Conservation (phyloP, 225 moss, liverwort and hornwort species). For the Anthoceros angustus region DNA sequence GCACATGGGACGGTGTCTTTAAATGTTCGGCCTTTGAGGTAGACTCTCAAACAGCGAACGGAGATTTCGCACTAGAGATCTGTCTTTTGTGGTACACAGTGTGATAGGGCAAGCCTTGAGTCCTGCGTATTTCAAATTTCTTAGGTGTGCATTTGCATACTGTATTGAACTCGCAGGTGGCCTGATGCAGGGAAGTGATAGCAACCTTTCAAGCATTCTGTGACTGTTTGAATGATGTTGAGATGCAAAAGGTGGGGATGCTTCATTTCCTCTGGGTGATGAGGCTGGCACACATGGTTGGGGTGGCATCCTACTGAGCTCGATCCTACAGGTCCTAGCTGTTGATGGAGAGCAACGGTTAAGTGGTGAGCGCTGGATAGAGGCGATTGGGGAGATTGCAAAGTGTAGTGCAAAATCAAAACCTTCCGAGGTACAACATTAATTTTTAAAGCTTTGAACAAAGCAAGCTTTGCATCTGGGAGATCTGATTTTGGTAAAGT, state of each 20-base stretch:
- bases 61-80: slow-evolving; percentile 7
- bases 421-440: slow-evolving; percentile 55
- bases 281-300: slow-evolving; percentile 8
- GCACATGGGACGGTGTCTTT: slow-evolving; percentile 63
- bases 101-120: background rate
- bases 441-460: background rate
- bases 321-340: slow-evolving; percentile 52
- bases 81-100: slow-evolving; percentile 5
- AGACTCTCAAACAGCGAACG: slow-evolving; percentile 5
- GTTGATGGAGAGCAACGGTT: slow-evolving; percentile 89
- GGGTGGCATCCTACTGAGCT: background rate
- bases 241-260: slow-evolving; percentile 70
- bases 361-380: slow-evolving; percentile 84
- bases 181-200: slow-evolving; percentile 61
- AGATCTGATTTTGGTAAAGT: background rate
- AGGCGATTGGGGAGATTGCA: slow-evolving; percentile 97
- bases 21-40: slow-evolving; percentile 71
- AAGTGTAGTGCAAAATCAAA: slow-evolving; percentile 76
- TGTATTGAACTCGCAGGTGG: slow-evolving; percentile 4
- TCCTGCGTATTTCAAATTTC: background rate
- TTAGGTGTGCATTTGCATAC: background rate
- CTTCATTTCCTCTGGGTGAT: slow-evolving; percentile 3
- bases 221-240: slow-evolving; percentile 80
- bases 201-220: slow-evolving; percentile 83
- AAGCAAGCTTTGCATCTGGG: background rate